phyloP scores from a whole-genome alignment of 169 alveolate species.

The Plasmodium blacklocki region DNA sequence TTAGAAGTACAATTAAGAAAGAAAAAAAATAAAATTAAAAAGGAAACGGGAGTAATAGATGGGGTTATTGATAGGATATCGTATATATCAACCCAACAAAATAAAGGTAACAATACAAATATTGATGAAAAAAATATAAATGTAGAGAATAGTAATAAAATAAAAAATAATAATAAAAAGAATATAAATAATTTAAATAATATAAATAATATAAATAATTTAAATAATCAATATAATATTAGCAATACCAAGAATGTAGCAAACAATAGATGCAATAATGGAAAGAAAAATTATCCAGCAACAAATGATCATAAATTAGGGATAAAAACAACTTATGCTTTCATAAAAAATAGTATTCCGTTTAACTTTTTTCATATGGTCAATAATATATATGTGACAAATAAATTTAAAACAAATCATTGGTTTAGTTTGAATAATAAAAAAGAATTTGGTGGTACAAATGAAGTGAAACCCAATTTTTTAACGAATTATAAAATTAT shows the following conservation, averaged over 20 bases:
- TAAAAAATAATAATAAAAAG: background rate
- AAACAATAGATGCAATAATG: background rate
- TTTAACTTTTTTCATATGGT: slow-evolving; percentile 54
- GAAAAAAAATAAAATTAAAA: slow-evolving; percentile 15
- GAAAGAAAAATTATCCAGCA: background rate
- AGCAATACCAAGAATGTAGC: background rate
- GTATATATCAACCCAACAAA: background rate
- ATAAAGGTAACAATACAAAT: background rate
- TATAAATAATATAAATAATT: background rate
- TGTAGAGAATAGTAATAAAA: background rate
- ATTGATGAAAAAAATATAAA: background rate
- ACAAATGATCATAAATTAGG: slow-evolving; percentile 25
- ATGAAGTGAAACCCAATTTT: slow-evolving; percentile 7
- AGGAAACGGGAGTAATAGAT: slow-evolving; percentile 14
- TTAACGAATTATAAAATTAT: slow-evolving; percentile 40
- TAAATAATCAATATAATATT: background rate
- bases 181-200: background rate
- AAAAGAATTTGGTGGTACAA: slow-evolving; percentile 5
- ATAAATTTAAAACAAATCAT: slow-evolving; percentile 26
- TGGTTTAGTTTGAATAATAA: slow-evolving; percentile 21
- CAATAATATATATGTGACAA: slow-evolving; percentile 21
- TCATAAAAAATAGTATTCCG: slow-evolving; percentile 22
- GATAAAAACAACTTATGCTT: slow-evolving; percentile 7
- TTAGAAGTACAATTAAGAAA: slow-evolving; percentile 21
- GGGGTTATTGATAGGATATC: slow-evolving; percentile 5